Evolutionary conservation across 495 filamentous ascomycete species (phyloP).

Genomic region (Neurospora intermedia): DNA sequence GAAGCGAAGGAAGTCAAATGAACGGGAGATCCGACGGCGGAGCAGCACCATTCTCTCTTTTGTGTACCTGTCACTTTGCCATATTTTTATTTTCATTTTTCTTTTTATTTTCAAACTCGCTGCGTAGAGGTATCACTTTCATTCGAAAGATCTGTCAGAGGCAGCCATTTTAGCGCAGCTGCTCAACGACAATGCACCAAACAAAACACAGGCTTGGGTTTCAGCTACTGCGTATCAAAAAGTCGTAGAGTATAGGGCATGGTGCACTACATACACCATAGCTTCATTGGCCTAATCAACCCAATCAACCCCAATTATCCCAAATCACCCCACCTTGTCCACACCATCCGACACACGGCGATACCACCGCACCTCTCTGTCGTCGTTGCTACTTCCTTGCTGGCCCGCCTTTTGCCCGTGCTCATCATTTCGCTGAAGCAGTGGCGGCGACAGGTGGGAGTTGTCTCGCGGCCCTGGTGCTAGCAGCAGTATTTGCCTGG

Average conservation of each 20-base stretch:
- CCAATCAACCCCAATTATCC: neutral
- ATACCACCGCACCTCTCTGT: neutral
- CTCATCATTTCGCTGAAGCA: neutral
- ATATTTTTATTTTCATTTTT: neutral
- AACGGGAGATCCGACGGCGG: neutral
- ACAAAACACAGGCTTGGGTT: neutral
- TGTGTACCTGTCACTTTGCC: neutral
- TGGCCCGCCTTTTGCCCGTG: neutral
- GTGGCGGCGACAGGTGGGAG: neutral
- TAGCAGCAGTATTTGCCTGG: neutral
- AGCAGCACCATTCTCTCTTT: neutral
- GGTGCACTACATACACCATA: neutral
- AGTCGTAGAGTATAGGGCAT: neutral
- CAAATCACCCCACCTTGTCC: neutral
- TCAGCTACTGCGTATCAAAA: neutral
- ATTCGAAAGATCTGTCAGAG: neutral
- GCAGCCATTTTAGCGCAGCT: neutral
- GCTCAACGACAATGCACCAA: neutral
- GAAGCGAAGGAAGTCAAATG: neutral
- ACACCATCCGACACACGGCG: neutral
- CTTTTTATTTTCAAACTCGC: neutral
- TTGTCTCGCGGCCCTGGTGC: neutral
- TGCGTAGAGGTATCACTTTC: neutral
- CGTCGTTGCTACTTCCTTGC: neutral
- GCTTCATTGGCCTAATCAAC: neutral